These are phyloP conservation scores for Zygosaccharomyces pseudobailii DNA, from an alignment of 1,139 yeast genomes.

Conservation along the genomic window DNA sequence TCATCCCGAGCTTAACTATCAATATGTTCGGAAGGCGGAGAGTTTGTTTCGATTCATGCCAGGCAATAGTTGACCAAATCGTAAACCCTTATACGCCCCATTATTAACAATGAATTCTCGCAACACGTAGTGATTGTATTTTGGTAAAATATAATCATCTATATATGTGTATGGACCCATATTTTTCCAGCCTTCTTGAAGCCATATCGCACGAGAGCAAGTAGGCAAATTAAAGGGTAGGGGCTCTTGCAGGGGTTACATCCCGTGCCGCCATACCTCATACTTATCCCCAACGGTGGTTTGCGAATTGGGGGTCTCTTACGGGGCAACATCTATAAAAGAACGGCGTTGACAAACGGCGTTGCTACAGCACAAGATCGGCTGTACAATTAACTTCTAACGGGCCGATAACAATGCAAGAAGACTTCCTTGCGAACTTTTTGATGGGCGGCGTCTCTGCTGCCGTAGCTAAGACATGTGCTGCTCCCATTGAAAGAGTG, in stretches of 20 bases:
- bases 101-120: no score
- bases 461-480: conserved; percentile 80
- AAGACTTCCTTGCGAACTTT: conserved; percentile 40
- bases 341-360: neutral
- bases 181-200: neutral
- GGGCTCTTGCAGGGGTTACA: neutral
- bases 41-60: no score
- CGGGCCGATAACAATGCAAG: neutral
- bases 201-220: neutral
- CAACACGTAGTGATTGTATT: no score
- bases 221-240: neutral
- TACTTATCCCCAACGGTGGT: neutral
- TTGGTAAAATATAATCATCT: no score
- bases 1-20: no score
- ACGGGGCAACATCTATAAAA: neutral
- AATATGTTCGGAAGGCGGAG: no score
- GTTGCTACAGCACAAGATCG: neutral
- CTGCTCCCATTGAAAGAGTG: conserved; percentile 82
- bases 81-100: no score
- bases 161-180: no score
- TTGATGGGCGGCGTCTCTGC: conserved; percentile 83
- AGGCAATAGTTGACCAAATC: no score
- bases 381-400: neutral
- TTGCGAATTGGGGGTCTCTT: neutral
- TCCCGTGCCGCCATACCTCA: no score